These are phyloP conservation scores for Aspergillus unguis DNA, from an alignment of 2,329 filamentous ascomycete species.

Conservation along the genomic window DNA sequence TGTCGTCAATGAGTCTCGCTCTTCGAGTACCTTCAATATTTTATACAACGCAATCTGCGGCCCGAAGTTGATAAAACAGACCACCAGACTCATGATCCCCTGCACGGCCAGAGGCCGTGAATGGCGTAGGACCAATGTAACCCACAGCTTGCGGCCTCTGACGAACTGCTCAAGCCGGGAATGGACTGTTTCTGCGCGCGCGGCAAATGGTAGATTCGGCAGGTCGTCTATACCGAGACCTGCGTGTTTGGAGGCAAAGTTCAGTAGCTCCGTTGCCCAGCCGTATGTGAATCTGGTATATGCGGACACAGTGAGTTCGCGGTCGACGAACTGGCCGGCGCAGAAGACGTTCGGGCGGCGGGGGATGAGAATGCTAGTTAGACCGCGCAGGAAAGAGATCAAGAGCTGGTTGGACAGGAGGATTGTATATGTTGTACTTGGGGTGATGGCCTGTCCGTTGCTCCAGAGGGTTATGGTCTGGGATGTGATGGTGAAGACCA, in stretches of 20 bases:
- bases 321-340: conserved; percentile 60
- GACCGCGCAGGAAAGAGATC: conserved; percentile 29
- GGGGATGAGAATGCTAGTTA: conserved; percentile 54
- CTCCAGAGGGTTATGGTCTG: conserved; percentile 33
- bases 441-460: conserved; percentile 15
- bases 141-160: conserved; percentile 52
- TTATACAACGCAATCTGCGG: conserved; percentile 68
- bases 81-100: conserved; percentile 54
- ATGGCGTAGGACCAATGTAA: conserved; percentile 59
- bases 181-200: conserved; percentile 52
- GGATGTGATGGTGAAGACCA: conserved; percentile 20
- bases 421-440: conserved; percentile 33
- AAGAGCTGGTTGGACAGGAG: conserved; percentile 51
- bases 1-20: conserved; percentile 43
- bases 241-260: conserved; percentile 54
- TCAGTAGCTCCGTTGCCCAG: conserved; percentile 60
- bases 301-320: conserved; percentile 59
- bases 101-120: conserved; percentile 56
- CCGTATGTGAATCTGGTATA: conserved; percentile 62
- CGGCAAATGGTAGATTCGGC: conserved; percentile 57
- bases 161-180: conserved; percentile 42
- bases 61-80: conserved; percentile 61
- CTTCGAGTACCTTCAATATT: conserved; percentile 63
- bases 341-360: conserved; percentile 66
- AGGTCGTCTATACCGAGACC: conserved; percentile 62